phyloP scores from a whole-genome alignment of 192 early-diverging fungal genomes.

The Coemansia sp. region DNA sequence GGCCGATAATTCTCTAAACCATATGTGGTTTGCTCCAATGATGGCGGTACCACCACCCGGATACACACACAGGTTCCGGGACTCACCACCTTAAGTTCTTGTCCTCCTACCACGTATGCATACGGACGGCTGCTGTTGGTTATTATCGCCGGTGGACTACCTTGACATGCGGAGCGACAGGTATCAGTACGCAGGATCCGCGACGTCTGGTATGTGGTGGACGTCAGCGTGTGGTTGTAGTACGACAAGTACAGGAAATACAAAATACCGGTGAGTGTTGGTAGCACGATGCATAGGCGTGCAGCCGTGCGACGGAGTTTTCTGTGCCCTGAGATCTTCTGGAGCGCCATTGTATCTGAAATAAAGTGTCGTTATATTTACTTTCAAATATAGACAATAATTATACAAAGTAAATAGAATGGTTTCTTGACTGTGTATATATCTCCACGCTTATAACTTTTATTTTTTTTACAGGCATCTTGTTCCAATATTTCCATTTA shows the following conservation, averaged over 20 bases:
- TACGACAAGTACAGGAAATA: slow-evolving; percentile 2
- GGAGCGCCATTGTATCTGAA: background rate
- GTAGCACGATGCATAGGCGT: background rate
- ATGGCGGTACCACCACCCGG: slow-evolving; percentile 20
- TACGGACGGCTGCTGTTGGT: background rate
- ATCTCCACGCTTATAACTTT: too few relatives aligned
- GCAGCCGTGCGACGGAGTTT: background rate
- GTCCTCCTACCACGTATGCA: slow-evolving; percentile 15
- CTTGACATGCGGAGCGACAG: slow-evolving; percentile 11
- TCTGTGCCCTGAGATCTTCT: background rate
- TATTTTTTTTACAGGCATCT: too few relatives aligned
- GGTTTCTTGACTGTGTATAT: too few relatives aligned
- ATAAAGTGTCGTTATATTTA: too few relatives aligned
- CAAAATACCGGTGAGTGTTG: slow-evolving; percentile 1
- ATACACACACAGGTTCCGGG: slow-evolving; percentile 36
- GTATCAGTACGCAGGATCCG: background rate
- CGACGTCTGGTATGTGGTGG: background rate
- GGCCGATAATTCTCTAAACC: slow-evolving; percentile 4
- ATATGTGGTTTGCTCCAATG: background rate
- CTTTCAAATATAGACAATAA: too few relatives aligned
- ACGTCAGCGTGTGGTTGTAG: slow-evolving; percentile 4
- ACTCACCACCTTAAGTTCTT: slow-evolving; percentile 3
- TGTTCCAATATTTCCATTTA: too few relatives aligned
- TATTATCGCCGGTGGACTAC: background rate
- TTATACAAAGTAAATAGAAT: too few relatives aligned